Base-by-base conservation (phyloP, 2,329 filamentous ascomycete genomes). In the Aspergillus calidoustus region DNA sequence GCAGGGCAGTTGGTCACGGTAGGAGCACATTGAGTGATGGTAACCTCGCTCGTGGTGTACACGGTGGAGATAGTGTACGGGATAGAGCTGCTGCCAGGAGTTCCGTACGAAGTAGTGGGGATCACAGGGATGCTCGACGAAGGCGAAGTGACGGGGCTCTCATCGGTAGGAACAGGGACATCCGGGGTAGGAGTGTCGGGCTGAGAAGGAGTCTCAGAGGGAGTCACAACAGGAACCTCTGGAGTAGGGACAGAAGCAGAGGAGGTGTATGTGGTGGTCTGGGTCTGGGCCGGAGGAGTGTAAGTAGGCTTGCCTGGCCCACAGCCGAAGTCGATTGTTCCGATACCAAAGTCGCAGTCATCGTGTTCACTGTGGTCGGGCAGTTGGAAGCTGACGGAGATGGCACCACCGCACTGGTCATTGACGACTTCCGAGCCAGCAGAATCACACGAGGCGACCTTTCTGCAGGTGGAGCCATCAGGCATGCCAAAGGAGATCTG, bases 351-450 rank as follows among this genome's bases (percentile, higher is more conserved):
- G 69, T 85, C 84, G 82, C 91, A 95, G 70, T 83, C 78, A 75
- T 87, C 83, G 62, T 81, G 74, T 72, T 84, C 83, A 65, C 75
- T 78, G 57, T 83, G 76, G 65, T 86, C 80, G 73, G 89, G 86
- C 61, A 86, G 78, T 66, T 83, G 80, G 75, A 97, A 88, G 58
- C 86, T 88, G 64, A 97, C 92, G 61, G 87, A 88, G 75, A 85
- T 92, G 67, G 94, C 93, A 78, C 93, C 93, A 86, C 93, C 94
- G 76, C 94, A 98, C 84, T 97, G 92, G 64, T 82, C 87, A 86
- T 97, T 97, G 79, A 87, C 80, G 71, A 97, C 83, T 51, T 84
- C 86, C 61, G 87, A 89, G 71, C 91, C 91, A 17, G 83, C 81
- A 59, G 84, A 81, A 66, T 83, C 86, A 86, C 92, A 96, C 56